Evolutionary conservation across 352 stramenopile species (phyloP).

Genomic region (Phytophthora cajani): DNA sequence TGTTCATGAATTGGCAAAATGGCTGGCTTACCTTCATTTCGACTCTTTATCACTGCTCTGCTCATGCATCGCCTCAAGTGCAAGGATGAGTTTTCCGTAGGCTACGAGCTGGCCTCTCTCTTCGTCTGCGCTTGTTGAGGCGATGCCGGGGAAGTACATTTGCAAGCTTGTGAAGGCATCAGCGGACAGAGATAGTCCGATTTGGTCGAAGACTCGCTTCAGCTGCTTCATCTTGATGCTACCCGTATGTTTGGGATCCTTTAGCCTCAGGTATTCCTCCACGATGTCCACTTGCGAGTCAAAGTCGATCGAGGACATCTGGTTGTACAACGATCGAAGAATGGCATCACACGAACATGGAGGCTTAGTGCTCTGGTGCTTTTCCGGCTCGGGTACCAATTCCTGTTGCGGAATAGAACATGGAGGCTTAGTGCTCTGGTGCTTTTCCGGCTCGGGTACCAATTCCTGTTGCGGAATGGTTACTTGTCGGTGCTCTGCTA

Average conservation of each 20-base stretch:
- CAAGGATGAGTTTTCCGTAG: slow-evolving; percentile 47
- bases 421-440: slow-evolving; percentile 8
- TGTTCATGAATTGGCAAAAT: slow-evolving; percentile 1
- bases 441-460: slow-evolving; percentile 7
- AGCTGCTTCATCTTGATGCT: slow-evolving; percentile 49
- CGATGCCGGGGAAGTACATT: slow-evolving; percentile 32
- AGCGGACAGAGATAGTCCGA: slow-evolving; percentile 57
- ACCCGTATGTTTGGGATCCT: slow-evolving; percentile 38
- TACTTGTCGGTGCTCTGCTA: slow-evolving; percentile 1
- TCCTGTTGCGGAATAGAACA: slow-evolving; percentile 11
- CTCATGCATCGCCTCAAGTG: slow-evolving; percentile 38
- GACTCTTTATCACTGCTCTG: slow-evolving; percentile 12
- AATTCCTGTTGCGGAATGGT: slow-evolving; percentile 4
- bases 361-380: slow-evolving; percentile 6
- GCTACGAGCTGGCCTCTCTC: slow-evolving; percentile 19
- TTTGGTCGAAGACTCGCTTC: slow-evolving; percentile 52
- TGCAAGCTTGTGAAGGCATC: slow-evolving; percentile 48
- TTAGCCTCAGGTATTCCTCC: slow-evolving; percentile 56
- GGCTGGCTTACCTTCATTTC: slow-evolving; percentile 2
- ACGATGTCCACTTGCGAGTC: slow-evolving; percentile 69
- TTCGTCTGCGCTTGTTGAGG: background rate
- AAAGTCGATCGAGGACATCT: slow-evolving; percentile 77
- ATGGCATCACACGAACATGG: slow-evolving; percentile 37
- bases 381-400: slow-evolving; percentile 6
- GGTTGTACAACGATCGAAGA: slow-evolving; percentile 61